Evolutionary conservation across 129 eudicot genomes (phyloP).

Genomic region (Escallonia rubra): DNA sequence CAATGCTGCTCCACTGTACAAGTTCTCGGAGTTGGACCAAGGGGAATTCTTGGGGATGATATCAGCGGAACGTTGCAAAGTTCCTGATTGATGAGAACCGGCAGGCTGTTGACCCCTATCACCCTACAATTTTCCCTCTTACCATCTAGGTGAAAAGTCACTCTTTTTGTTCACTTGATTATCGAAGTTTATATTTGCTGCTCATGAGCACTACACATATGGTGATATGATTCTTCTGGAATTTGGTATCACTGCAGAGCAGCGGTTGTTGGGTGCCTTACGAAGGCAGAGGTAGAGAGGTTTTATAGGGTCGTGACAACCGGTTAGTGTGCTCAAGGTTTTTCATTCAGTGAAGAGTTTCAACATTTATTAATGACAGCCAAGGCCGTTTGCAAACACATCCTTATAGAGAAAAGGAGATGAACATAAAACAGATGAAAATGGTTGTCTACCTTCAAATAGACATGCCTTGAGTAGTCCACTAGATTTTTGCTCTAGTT

Average conservation of each 20-base stretch:
- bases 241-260: slow-evolving; percentile 22
- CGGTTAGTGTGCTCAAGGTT: no score
- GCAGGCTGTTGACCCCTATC: slow-evolving; percentile 69
- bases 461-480: no score
- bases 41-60: slow-evolving; percentile 71
- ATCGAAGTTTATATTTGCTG: neutral
- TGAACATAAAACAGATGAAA: no score
- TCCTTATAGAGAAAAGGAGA: no score
- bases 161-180: neutral
- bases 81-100: slow-evolving; percentile 59
- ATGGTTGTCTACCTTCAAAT: no score
- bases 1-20: slow-evolving; percentile 55
- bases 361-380: no score
- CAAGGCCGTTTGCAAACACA: no score
- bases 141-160: slow-evolving; percentile 64
- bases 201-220: neutral
- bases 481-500: no score
- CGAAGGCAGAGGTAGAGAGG: neutral
- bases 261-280: slow-evolving; percentile 13
- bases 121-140: slow-evolving; percentile 88
- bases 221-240: neutral
- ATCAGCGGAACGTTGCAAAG: slow-evolving; percentile 94
- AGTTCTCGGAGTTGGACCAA: slow-evolving; percentile 72
- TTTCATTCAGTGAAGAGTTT: no score
- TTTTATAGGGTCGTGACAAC: no score